Evolutionary conservation across 2,329 filamentous ascomycete species (phyloP), one percentile per base, ranked within the genome.

Genomic region (Claviceps sp.): DNA sequence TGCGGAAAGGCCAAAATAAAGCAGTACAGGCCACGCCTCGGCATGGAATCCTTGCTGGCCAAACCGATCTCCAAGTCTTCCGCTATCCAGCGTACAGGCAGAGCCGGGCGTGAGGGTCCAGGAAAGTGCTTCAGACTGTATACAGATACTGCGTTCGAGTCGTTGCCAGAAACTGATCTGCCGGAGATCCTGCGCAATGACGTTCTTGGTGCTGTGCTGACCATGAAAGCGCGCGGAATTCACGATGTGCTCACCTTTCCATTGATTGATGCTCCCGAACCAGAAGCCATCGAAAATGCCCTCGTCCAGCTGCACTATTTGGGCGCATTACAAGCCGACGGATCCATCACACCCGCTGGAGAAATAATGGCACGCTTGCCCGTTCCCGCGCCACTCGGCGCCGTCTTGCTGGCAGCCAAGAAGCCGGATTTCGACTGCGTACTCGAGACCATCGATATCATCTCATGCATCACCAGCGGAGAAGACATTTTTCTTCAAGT

Each of bases 1-100:
- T 87, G 87, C 52, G 93, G 93, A 46, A 96, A 96, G 62, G 87
- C 87, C 8, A 98, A 98, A 65, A 79, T 94, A 57, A 96, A 96
- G 68, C 86, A 95, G 58, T 98, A 89, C 64, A 84, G 90, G 14
- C 80, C 85, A 16, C 78, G 84, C 0, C 76, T 97, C 0, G 90
- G 89, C 5, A 82, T 98, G 62, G 91, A 97, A 60, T 95, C 91
- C 0, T 77, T 98, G 1, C 76, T 97, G 0, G 84, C 88, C 2
- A 95, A 95, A 57, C 84, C 89, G 0, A 93, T 98, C 37, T 96
- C 90, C 0, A 88, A 89, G 61, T 95, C 91, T 0, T 94, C 93
- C 1, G 91, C 93, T 0, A 87, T 95, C 47, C 93, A 98, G 65
- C 78, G 93, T 53, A 82, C 88, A 50, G 93, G 93, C 65, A 87